phyloP scores from a whole-genome alignment of 148 eudicot species.

The Suaeda aralocaspica region DNA sequence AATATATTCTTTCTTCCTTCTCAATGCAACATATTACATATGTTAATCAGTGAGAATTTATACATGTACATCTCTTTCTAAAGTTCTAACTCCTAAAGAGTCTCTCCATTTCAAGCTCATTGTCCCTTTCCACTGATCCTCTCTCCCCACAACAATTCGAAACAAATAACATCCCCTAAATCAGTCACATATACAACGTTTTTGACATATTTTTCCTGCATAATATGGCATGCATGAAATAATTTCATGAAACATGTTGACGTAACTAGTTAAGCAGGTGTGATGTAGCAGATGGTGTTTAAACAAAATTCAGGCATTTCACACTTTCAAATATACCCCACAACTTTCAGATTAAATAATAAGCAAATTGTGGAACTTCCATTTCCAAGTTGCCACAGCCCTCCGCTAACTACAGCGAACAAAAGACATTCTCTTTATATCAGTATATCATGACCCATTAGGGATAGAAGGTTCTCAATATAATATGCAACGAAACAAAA shows the following conservation, averaged over 20 bases:
- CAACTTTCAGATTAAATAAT: background rate
- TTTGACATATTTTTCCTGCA: background rate
- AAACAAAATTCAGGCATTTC: background rate
- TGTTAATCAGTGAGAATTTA: no score
- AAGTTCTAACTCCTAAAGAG: no score
- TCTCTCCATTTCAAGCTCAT: no score
- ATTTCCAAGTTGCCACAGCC: background rate
- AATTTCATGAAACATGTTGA: background rate
- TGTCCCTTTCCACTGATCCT: no score
- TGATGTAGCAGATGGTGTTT: background rate
- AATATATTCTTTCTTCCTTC: no score
- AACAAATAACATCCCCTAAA: no score
- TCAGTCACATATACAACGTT: no score
- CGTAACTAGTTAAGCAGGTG: background rate
- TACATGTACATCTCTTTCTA: no score
- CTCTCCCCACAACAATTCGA: no score
- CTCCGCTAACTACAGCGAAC: slow-evolving; percentile 1
- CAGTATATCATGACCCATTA: background rate
- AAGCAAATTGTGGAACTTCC: background rate
- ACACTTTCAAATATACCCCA: background rate
- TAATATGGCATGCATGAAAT: background rate
- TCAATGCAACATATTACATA: no score
- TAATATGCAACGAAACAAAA: background rate
- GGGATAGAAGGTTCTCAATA: background rate
- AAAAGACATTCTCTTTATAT: background rate